Evolutionary conservation across 1,284 basidiomycete species (phyloP).

Genomic region (Ustilago lituana): DNA sequence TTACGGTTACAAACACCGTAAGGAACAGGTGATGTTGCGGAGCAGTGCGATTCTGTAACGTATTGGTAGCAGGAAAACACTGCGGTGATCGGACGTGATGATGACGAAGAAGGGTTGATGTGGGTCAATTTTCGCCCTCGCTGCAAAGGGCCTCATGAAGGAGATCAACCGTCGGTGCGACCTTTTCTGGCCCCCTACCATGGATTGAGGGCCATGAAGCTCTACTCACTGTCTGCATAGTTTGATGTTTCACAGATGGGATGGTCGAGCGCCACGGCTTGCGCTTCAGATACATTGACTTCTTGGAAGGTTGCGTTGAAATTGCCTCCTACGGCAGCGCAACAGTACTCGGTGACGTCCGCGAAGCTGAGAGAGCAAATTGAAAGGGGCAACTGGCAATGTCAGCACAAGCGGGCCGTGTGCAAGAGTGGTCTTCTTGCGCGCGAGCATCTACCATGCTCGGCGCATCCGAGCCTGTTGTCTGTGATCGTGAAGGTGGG

Average conservation of each 20-base stretch:
- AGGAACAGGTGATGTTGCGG: constrained; percentile 38
- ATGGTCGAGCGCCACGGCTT: constrained; percentile 35
- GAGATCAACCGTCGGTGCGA: too few species aligned
- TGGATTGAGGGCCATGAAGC: too few species aligned
- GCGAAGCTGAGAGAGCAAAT: constrained; percentile 27
- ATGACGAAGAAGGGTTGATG: neutral
- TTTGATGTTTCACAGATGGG: constrained; percentile 48
- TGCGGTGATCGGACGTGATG: neutral
- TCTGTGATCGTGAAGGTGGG: too few species aligned
- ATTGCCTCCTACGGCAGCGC: constrained; percentile 52
- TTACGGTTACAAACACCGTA: constrained; percentile 47
- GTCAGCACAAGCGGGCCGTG: too few species aligned
- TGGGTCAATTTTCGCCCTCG: neutral
- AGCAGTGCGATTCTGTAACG: constrained; percentile 46
- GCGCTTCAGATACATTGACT: constrained; percentile 27
- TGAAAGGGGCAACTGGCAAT: too few species aligned
- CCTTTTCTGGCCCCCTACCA: too few species aligned
- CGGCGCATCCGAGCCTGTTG: too few species aligned
- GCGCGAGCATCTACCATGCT: too few species aligned
- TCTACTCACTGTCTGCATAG: constrained; percentile 53
- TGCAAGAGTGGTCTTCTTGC: too few species aligned
- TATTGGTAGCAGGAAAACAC: constrained; percentile 54
- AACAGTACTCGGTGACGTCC: constrained; percentile 58
- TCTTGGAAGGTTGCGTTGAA: constrained; percentile 36
- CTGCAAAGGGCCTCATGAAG: too few species aligned